These are phyloP conservation scores for Inga leiocalycina DNA, from an alignment of 306 rosid species.

Conservation along the genomic window DNA sequence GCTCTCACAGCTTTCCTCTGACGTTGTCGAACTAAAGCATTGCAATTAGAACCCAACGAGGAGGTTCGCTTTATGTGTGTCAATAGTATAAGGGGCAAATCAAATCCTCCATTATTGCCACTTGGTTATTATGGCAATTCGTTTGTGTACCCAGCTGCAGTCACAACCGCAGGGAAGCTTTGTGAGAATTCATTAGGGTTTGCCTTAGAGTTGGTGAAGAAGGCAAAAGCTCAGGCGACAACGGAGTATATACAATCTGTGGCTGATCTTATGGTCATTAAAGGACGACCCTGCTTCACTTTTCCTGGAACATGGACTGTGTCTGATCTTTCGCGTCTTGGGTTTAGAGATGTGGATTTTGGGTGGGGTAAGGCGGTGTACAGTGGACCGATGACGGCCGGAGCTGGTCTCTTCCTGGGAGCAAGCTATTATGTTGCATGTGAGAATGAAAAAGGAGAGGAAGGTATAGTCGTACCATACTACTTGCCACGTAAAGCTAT, in stretches of 20 bases:
- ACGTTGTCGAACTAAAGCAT: background rate
- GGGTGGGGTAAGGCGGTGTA: background rate
- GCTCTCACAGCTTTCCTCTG: background rate
- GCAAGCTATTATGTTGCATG: background rate
- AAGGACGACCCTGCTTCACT: background rate
- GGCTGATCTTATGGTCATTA: background rate
- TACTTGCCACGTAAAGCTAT: background rate
- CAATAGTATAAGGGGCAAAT: background rate
- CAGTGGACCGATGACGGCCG: background rate
- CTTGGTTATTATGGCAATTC: too few relatives aligned
- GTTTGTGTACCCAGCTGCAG: background rate
- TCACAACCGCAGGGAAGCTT: background rate
- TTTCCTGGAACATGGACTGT: background rate
- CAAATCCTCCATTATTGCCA: too few relatives aligned
- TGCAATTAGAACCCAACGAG: background rate
- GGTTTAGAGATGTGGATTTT: background rate
- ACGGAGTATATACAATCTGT: background rate
- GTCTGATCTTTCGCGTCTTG: background rate
- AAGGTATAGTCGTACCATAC: background rate
- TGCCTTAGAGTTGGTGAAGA: background rate
- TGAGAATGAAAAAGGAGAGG: background rate
- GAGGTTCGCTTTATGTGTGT: background rate
- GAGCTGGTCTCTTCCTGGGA: background rate
- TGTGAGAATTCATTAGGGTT: background rate
- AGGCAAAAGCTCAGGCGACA: background rate